A percentile compares a stretch with the other conserved stretches of the same genome.
phyloP scores from a whole-genome alignment of 805 yeast genomes.

The Clavispora asparagi region DNA sequence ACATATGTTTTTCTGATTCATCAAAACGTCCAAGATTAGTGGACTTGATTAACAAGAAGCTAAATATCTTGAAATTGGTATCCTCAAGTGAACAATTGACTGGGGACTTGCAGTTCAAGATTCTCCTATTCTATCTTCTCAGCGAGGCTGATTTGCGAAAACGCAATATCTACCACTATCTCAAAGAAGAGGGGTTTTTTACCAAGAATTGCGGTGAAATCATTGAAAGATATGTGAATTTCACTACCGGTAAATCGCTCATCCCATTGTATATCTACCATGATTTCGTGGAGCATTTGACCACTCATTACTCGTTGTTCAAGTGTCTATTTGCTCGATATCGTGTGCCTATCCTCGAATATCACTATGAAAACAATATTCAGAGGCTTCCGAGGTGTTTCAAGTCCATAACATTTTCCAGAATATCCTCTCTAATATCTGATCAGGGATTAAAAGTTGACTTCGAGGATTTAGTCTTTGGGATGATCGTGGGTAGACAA shows the following conservation, averaged over 20 bases:
- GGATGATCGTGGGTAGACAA: constrained; percentile 32
- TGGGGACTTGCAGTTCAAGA: constrained; percentile 19
- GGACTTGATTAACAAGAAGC: constrained; percentile 30
- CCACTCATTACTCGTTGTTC: constrained; percentile 3
- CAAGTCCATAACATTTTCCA: constrained; percentile 17
- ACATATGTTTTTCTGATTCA: constrained; percentile 13
- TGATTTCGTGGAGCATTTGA: constrained; percentile 8
- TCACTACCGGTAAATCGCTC: constrained; percentile 6
- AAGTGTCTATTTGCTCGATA: background rate
- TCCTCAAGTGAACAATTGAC: background rate
- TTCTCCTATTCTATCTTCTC: constrained; percentile 25
- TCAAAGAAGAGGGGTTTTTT: constrained; percentile 5
- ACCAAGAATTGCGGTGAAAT: background rate
- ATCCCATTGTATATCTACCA: constrained; percentile 13
- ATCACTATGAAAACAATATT: constrained; percentile 28
- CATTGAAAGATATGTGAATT: constrained; percentile 7
- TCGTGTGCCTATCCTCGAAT: background rate
- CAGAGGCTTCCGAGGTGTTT: constrained; percentile 26
- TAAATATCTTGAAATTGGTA: constrained; percentile 7
- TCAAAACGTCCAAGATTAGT: constrained; percentile 14
- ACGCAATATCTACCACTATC: constrained; percentile 18
- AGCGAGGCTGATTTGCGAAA: constrained; percentile 32
- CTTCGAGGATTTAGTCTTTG: constrained; percentile 23
- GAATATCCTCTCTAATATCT: constrained; percentile 17
- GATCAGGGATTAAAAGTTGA: constrained; percentile 7